phyloP scores from a whole-genome alignment of 2,329 filamentous ascomycete species.

The Rosellinia necatrix region DNA sequence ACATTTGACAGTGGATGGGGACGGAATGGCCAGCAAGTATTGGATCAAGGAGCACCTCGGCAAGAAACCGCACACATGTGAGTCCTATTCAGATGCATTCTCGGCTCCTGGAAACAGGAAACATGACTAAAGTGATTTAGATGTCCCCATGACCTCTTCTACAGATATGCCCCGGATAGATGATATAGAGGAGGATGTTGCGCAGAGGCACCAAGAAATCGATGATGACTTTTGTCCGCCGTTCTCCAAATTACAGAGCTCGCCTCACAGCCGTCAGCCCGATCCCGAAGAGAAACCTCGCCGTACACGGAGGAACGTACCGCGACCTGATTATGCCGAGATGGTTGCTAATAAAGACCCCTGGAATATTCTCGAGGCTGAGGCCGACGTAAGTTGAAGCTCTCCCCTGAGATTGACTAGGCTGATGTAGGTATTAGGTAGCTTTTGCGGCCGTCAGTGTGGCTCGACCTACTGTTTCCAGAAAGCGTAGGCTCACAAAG shows the following conservation, averaged over 20 bases:
- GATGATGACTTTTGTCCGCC: slow-evolving; percentile 30
- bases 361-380: slow-evolving; percentile 30
- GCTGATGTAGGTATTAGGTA: slow-evolving; percentile 21
- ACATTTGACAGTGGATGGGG: slow-evolving; percentile 33
- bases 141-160: slow-evolving; percentile 27
- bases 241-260: slow-evolving; percentile 16
- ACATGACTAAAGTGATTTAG: slow-evolving; percentile 25
- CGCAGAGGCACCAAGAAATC: slow-evolving; percentile 25
- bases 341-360: slow-evolving; percentile 36
- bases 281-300: slow-evolving; percentile 31
- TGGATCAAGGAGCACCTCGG: slow-evolving; percentile 39
- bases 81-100: slow-evolving; percentile 18
- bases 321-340: slow-evolving; percentile 38
- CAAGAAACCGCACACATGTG: slow-evolving; percentile 36
- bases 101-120: not conserved
- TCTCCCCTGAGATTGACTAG: not conserved
- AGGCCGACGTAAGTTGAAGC: slow-evolving; percentile 29
- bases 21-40: slow-evolving; percentile 36
- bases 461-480: slow-evolving; percentile 17
- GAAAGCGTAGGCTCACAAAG: slow-evolving; percentile 27
- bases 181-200: slow-evolving; percentile 12
- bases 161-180: slow-evolving; percentile 9
- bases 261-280: slow-evolving; percentile 12
- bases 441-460: slow-evolving; percentile 25
- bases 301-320: slow-evolving; percentile 32